Evolutionary conservation across 2,329 filamentous ascomycete genomes (phyloP).

Genomic region (Talaromyces sp.): DNA sequence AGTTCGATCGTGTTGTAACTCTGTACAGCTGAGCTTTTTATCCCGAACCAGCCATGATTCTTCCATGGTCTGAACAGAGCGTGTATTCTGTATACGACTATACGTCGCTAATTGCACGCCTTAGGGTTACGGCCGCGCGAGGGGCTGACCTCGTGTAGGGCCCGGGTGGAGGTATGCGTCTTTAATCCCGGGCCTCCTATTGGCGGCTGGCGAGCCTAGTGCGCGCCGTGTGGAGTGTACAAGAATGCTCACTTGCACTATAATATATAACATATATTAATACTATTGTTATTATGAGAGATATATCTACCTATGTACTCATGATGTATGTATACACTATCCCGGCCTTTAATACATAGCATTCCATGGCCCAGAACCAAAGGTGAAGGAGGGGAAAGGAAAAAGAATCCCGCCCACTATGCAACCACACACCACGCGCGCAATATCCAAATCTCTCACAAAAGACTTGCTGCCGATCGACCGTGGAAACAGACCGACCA

Average conservation of each 20-base stretch:
- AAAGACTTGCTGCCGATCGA: background rate
- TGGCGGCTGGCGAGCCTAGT: background rate
- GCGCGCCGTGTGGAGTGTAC: background rate
- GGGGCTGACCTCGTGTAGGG: background rate
- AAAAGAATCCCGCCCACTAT: background rate
- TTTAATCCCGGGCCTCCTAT: background rate
- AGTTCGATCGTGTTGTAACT: background rate
- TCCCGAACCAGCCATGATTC: too few species aligned
- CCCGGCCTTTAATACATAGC: too few species aligned
- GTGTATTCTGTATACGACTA: too few species aligned
- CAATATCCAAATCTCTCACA: background rate
- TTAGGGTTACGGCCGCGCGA: too few species aligned
- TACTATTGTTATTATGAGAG: background rate
- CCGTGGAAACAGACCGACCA: background rate
- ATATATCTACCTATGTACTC: background rate
- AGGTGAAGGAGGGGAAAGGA: background rate
- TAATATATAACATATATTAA: too few species aligned
- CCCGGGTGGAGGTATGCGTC: background rate
- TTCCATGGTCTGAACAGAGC: too few species aligned
- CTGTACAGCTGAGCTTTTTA: too few species aligned
- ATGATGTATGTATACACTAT: too few species aligned
- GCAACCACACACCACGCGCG: background rate
- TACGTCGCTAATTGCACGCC: too few species aligned
- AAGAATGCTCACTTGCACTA: background rate
- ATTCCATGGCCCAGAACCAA: background rate